Conservation (phyloP, 768 basidiomycete species). For the Cystoderma amianthinum region DNA sequence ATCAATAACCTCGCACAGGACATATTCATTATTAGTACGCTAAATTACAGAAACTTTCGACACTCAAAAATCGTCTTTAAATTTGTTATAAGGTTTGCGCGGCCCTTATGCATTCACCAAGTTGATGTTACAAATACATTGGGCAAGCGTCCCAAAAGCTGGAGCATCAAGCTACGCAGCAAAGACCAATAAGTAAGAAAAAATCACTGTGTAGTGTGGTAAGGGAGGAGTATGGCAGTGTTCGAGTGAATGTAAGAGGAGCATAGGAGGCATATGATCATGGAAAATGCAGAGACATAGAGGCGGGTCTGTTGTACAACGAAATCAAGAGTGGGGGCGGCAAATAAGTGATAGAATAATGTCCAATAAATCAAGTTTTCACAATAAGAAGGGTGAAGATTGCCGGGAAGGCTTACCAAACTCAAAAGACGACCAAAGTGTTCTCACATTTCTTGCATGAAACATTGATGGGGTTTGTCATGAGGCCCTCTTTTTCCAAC, state of each 20-base stretch:
- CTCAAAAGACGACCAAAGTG: conserved; percentile 33
- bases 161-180: not conserved
- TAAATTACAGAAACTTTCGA: too few relatives aligned
- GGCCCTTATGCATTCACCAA: too few relatives aligned
- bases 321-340: not conserved
- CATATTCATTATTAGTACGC: too few relatives aligned
- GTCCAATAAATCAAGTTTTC: conserved; percentile 1
- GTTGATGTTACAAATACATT: too few relatives aligned
- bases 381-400: not conserved
- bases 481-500: conserved; percentile 34
- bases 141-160: too few relatives aligned
- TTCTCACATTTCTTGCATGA: conserved; percentile 32
- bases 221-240: not conserved
- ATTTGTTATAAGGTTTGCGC: too few relatives aligned
- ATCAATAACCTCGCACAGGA: too few relatives aligned
- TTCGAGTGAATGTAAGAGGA: not conserved
- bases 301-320: not conserved
- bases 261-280: not conserved
- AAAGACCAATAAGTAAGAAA: not conserved
- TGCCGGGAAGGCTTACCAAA: conserved; percentile 12
- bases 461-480: conserved; percentile 16
- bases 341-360: conserved; percentile 1
- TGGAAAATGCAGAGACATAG: not conserved
- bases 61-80: too few relatives aligned
- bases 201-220: not conserved